These are phyloP conservation scores for Debaryomyces robertsiae DNA, from an alignment of 1,139 yeast species.

Conservation along the genomic window DNA sequence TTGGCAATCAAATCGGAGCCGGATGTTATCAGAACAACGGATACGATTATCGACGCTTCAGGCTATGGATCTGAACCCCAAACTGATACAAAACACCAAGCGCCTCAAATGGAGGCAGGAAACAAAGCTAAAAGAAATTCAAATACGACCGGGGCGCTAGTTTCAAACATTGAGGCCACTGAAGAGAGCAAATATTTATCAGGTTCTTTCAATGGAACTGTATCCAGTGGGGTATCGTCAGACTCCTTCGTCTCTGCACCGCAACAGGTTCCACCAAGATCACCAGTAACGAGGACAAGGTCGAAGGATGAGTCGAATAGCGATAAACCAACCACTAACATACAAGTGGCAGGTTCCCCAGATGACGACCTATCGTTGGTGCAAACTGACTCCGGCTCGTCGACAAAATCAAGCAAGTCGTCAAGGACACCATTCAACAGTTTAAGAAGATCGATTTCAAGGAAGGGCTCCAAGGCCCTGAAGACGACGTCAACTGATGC, in stretches of 20 bases:
- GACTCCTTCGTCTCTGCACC: not conserved
- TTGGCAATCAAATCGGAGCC: not conserved
- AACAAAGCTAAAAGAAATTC: not conserved
- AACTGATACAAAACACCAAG: not conserved
- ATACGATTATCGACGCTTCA: not conserved
- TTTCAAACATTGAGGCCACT: not conserved
- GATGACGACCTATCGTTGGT: not conserved
- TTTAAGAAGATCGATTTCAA: conserved; percentile 5
- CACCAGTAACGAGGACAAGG: not conserved
- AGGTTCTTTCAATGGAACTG: not conserved
- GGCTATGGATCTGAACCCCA: not conserved
- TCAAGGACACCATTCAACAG: conserved; percentile 2
- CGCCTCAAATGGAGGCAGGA: not conserved
- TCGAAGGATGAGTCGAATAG: not conserved
- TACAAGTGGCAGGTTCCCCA: not conserved
- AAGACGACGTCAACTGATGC: not conserved
- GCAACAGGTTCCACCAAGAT: not conserved
- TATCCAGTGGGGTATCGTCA: not conserved
- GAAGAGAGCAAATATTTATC: not conserved
- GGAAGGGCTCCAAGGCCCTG: conserved; percentile 3
- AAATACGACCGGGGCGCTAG: not conserved
- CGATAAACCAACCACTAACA: not conserved
- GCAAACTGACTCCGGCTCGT: conserved; percentile 2
- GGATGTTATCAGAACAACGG: not conserved
- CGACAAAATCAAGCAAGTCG: conserved; percentile 2